Conservation (phyloP, 495 filamentous ascomycete species). For the Xylaria nigripes region DNA sequence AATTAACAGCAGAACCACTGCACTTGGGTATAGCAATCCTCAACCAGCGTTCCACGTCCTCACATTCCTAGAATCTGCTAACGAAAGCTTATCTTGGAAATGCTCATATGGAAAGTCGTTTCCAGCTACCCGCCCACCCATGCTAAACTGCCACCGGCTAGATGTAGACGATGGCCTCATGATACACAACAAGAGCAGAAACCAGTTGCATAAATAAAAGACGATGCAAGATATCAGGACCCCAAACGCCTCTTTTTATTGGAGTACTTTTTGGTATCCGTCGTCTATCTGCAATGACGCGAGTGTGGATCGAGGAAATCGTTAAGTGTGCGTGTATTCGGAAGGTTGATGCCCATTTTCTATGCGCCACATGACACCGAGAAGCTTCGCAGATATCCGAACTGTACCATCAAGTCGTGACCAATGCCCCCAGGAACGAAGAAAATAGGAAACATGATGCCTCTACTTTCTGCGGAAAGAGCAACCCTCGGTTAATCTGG, state of each 20-base stretch:
- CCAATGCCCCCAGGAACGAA: constrained; percentile 38
- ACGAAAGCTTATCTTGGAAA: constrained; percentile 8
- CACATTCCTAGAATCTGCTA: constrained; percentile 34
- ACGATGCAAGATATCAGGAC: constrained; percentile 85
- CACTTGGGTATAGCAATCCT: constrained; percentile 47
- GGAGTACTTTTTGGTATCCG: constrained; percentile 54
- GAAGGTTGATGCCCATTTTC: constrained; percentile 32
- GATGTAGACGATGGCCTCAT: constrained; percentile 27
- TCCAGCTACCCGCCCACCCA: constrained; percentile 48
- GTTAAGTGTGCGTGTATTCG: constrained; percentile 18
- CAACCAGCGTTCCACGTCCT: constrained; percentile 50
- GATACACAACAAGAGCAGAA: constrained; percentile 30
- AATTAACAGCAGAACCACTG: constrained; percentile 33
- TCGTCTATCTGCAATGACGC: constrained; percentile 64
- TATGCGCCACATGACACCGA: constrained; percentile 42
- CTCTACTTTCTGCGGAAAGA: constrained; percentile 99
- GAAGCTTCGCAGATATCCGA: constrained; percentile 46
- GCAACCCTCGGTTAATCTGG: constrained; percentile 94
- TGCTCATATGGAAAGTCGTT: constrained; percentile 42
- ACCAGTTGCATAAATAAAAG: constrained; percentile 36
- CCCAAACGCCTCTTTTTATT: constrained; percentile 53
- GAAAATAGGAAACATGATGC: constrained; percentile 35
- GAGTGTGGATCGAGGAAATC: constrained; percentile 25
- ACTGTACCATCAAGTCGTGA: constrained; percentile 39
- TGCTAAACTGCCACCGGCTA: constrained; percentile 36